Evolutionary conservation across 1,139 yeast genomes (phyloP).

Genomic region (Suhomyces atakaporum): DNA sequence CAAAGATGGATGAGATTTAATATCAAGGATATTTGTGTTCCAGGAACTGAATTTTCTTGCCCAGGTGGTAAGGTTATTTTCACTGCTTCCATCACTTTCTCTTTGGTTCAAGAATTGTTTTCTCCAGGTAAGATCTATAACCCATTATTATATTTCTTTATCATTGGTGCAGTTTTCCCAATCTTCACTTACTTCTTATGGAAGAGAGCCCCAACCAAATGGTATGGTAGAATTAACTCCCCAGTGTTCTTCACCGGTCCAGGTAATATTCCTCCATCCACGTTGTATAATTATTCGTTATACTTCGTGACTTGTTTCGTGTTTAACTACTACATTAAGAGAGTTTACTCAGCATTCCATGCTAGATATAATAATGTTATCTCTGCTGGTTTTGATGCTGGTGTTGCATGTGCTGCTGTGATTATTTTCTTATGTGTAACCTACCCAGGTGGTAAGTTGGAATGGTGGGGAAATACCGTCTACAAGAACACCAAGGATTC

Average conservation of each 20-base stretch:
- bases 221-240: constrained; percentile 30
- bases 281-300: constrained; percentile 48
- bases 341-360: constrained; percentile 34
- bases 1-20: constrained; percentile 26
- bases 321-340: constrained; percentile 54
- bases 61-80: constrained; percentile 20
- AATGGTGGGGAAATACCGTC: constrained; percentile 46
- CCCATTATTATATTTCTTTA: constrained; percentile 43
- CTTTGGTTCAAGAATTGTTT: constrained; percentile 30
- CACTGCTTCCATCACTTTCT: constrained; percentile 19
- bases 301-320: constrained; percentile 50
- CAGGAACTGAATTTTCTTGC: constrained; percentile 21
- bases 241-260: constrained; percentile 55
- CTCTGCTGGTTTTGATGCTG: constrained; percentile 26
- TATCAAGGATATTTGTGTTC: constrained; percentile 18
- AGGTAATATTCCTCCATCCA: constrained; percentile 55
- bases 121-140: constrained; percentile 44
- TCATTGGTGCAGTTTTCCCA: constrained; percentile 49
- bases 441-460: constrained; percentile 26
- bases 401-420: constrained; percentile 25
- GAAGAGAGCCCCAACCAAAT: constrained; percentile 23
- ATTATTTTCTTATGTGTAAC: constrained; percentile 27
- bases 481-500: constrained; percentile 23
- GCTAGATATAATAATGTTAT: constrained; percentile 26
- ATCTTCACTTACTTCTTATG: constrained; percentile 28